Conservation (phyloP, 768 basidiomycete species). For the Mycena filopes region DNA sequence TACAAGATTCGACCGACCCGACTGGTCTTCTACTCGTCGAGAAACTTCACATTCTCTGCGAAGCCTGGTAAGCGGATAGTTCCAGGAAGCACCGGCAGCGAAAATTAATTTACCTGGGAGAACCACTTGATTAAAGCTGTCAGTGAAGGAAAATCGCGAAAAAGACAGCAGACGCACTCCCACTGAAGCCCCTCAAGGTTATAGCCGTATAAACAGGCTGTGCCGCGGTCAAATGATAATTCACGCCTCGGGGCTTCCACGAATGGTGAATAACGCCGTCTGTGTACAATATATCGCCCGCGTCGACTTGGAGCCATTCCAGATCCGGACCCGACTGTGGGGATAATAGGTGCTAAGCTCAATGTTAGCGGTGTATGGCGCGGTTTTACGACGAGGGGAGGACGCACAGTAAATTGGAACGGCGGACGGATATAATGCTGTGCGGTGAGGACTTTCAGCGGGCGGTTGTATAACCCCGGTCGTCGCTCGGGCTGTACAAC, state of each 20-base stretch:
- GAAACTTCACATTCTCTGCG: constrained; percentile 30
- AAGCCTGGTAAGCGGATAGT: background rate
- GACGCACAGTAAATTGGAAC: background rate
- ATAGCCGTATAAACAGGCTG: background rate
- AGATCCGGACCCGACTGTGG: background rate
- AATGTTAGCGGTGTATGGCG: too few species aligned
- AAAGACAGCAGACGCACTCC: background rate
- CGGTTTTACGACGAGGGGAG: too few species aligned
- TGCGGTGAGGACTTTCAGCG: background rate
- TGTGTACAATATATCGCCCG: background rate
- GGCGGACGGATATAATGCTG: too few species aligned
- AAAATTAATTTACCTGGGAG: background rate
- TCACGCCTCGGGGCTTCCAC: background rate
- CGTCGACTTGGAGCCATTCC: background rate
- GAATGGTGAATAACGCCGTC: background rate
- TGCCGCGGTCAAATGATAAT: too few species aligned
- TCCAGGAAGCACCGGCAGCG: background rate
- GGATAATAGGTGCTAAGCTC: too few species aligned
- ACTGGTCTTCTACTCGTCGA: constrained; percentile 11
- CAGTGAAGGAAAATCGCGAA: background rate
- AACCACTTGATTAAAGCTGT: background rate
- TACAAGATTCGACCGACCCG: too few species aligned
- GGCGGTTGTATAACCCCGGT: constrained; percentile 6
- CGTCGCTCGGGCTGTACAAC: constrained; percentile 18
- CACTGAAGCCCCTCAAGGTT: background rate